phyloP scores from a whole-genome alignment of 352 stramenopile species.

The Stramenopiles sp. region DNA sequence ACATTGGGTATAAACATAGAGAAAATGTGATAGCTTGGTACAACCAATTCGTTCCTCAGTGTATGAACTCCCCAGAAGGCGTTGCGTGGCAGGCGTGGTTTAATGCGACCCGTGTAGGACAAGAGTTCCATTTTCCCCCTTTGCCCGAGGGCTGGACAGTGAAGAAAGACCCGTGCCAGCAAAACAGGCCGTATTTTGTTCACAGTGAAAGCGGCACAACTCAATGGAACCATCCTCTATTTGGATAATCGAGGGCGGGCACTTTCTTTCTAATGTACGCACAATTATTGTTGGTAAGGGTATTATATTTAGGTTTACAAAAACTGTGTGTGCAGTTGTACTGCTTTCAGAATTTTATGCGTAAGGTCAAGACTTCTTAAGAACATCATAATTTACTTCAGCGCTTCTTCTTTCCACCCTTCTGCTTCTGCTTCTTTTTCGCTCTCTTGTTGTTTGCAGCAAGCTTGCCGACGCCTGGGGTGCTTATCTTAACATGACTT shows the following conservation, averaged over 20 bases:
- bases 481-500: slow-evolving; percentile 61
- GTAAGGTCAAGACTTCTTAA: no score
- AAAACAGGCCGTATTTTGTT: not conserved
- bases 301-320: no score
- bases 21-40: slow-evolving; percentile 3
- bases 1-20: not conserved
- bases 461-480: slow-evolving; percentile 31
- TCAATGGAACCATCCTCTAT: not conserved
- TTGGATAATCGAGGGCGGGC: no score
- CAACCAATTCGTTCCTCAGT: not conserved
- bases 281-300: no score
- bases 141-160: not conserved
- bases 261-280: no score
- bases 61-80: not conserved
- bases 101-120: not conserved
- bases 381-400: no score
- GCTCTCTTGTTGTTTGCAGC: slow-evolving; percentile 18
- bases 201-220: not conserved
- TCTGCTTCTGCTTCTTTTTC: slow-evolving; percentile 19
- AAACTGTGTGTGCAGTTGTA: no score
- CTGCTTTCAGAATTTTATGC: no score
- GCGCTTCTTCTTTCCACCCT: slow-evolving; percentile 26
- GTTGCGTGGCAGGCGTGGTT: not conserved
- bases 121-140: not conserved
- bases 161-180: not conserved